Evolutionary conservation across 768 basidiomycete genomes (phyloP), one percentile per base, ranked within the genome.

Genomic region (Botryobasidium botryosum): DNA sequence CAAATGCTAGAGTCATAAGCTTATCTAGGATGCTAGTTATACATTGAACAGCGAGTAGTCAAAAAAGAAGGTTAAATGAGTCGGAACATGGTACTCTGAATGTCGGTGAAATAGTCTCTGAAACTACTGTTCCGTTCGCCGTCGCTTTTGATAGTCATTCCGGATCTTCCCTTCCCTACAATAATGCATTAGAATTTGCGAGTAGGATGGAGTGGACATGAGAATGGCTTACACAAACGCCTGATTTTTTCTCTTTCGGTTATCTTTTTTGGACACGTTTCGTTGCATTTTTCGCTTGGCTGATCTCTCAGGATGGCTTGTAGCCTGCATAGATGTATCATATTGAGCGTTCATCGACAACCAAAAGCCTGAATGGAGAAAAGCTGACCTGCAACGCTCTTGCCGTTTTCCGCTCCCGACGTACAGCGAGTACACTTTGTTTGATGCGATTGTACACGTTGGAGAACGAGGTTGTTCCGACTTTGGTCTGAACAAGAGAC

Each of bases 401-500:
- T 1, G 70, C 71, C 0, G 72, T 70, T 56, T 77, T 79, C 25
- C 92, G 68, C 37, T 81, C 84, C 44, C 78, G 69, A 45, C 78
- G 71, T 12, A 84, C 68, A 21, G 67, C 69, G 20, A 78, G 60
- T 1, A 74, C 72, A 25, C 71, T 66, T 56, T 87, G 79, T 31
- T 88, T 70, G 44, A 96, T 79, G 48, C 71, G 71, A 52, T 77
- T 87, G 64, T 94, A 94, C 0, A 70, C 69, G 8, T 60, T 59
- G 1, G 88, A 74, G 60, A 94, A 97, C 52, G 71, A 74, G 6
- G 81, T 81, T n/a, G 76, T 73, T 27, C 91, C 90, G 35, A 96
- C 79, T 68, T 86, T 87, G 37, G 62, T 59, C 57, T 90, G 91
- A 3, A 99, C 63, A 5, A 96, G 71, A 45, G 90, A 87, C 50